phyloP scores from a whole-genome alignment of 257 asterid genomes.

The Haberlea rhodopensis region DNA sequence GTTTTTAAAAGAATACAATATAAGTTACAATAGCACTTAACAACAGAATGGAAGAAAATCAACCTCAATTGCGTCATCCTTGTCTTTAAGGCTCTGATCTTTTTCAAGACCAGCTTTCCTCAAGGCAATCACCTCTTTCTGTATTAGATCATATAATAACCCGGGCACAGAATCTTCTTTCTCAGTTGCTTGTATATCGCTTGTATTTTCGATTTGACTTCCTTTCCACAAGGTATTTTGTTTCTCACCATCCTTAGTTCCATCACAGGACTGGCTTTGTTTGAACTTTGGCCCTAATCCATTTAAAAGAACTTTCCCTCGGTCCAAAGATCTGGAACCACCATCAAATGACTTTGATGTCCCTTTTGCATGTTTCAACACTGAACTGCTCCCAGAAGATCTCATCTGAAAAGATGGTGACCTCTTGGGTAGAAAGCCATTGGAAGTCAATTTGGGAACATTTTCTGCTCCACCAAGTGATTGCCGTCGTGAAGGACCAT shows the following conservation, averaged over 20 bases:
- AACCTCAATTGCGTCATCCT: slow-evolving; percentile 98
- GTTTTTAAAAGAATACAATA: slow-evolving; percentile 20
- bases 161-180: slow-evolving; percentile 81
- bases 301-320: slow-evolving; percentile 78
- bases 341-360: slow-evolving; percentile 98
- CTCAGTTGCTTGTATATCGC: slow-evolving; percentile 47
- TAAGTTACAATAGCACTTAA: slow-evolving; percentile 14
- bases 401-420: slow-evolving; percentile 90
- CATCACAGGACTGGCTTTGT: slow-evolving; percentile 88
- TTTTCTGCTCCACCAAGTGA: slow-evolving; percentile 93
- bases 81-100: slow-evolving; percentile 97
- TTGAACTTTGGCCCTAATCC: slow-evolving; percentile 87
- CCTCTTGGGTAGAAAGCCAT: slow-evolving; percentile 87
- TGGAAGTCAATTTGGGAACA: slow-evolving; percentile 72
- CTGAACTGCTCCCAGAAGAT: slow-evolving; percentile 85
- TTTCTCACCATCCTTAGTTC: slow-evolving; percentile 68
- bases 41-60: slow-evolving; percentile 25
- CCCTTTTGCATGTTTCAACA: slow-evolving; percentile 93
- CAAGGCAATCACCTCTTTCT: slow-evolving; percentile 83
- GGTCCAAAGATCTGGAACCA: slow-evolving; percentile 81
- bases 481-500: slow-evolving; percentile 81
- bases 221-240: slow-evolving; percentile 62
- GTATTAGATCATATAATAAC: slow-evolving; percentile 73
- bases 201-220: slow-evolving; percentile 58
- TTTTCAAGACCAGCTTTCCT: slow-evolving; percentile 89